These are phyloP conservation scores for Venturia carpophila DNA, from an alignment of 2,329 filamentous ascomycete species.

Conservation along the genomic window DNA sequence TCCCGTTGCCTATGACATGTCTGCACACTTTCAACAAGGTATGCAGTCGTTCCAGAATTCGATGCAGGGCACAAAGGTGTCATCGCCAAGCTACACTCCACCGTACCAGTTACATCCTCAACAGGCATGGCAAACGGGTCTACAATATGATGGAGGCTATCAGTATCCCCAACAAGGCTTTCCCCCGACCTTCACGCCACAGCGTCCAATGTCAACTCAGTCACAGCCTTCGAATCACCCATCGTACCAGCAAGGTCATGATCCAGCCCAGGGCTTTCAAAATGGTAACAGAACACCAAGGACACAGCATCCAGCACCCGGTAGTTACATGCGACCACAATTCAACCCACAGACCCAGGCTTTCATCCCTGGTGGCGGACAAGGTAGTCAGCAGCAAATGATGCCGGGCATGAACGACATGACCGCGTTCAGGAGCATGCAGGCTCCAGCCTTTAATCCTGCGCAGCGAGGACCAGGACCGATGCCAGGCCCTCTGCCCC, in stretches of 20 bases:
- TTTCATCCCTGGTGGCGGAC: conserved; percentile 62
- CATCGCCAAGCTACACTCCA: background rate
- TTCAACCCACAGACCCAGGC: conserved; percentile 95
- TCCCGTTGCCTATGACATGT: conserved; percentile 35
- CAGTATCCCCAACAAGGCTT: conserved; percentile 21
- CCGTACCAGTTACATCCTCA: background rate
- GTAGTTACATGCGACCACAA: conserved; percentile 72
- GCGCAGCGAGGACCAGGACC: background rate
- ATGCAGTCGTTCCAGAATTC: conserved; percentile 39
- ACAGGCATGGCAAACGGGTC: conserved; percentile 18
- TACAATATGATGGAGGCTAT: conserved; percentile 23
- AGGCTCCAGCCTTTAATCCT: background rate
- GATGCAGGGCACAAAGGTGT: conserved; percentile 28
- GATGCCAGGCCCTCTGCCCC: conserved; percentile 1
- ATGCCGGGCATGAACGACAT: conserved; percentile 33
- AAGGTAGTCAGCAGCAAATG: conserved; percentile 31
- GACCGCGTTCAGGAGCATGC: conserved; percentile 23
- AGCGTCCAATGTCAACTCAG: conserved; percentile 29
- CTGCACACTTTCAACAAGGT: conserved; percentile 38
- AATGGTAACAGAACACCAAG: conserved; percentile 42
- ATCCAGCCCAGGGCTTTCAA: conserved; percentile 61
- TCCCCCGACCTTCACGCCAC: conserved; percentile 20
- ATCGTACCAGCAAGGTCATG: conserved; percentile 71
- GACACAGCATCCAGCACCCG: conserved; percentile 73
- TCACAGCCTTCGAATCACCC: conserved; percentile 31